Evolutionary conservation across 2,329 filamentous ascomycete genomes (phyloP), one percentile per base, ranked within the genome.

Genomic region (Rutstroemia sp.): DNA sequence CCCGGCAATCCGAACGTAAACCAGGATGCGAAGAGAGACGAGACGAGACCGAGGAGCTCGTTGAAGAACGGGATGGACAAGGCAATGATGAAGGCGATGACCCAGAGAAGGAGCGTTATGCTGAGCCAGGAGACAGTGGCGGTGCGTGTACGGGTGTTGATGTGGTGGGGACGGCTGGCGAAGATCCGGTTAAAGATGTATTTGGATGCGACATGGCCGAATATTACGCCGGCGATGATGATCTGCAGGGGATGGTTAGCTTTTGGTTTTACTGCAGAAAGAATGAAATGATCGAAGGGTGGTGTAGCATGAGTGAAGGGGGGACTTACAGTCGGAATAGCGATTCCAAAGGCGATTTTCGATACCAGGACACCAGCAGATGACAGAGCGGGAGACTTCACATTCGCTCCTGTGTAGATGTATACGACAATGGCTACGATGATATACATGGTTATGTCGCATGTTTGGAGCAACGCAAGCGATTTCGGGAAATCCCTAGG

Each of bases 221-320:
- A 84, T 60, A 89, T 85, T 5, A 88, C 84, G 49, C 86, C 86
- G 0, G 85, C 83, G 49, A 89, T 81, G 51, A 89, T 74, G 57
- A 88, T 88, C 2, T 46, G 12, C 12, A 10, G 12, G 21, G 2
- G 1, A 5, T 5, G 3, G 6, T n/a, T n/a, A n/a, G 19, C 14
- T 42, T 46, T 25, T 21, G 21, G 16, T 25, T 46, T 23, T 6
- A 27, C 25, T 27, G 25, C 7, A 2, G 19, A 23, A 23, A 46
- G 9, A 10, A 5, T 2, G 21, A 14, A 21, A 10, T 46, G 30
- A 34, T 12, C 4, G 14, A 14, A 10, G 2, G 9, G 30, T 10
- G 30, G 2, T 34, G 16, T 17, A 9, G 17, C n/a, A 42, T 42
- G 16, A 17, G 6, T 8, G 16, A 19, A 19, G n/a, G 42, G 8